These are phyloP conservation scores for Ecytonucleospora hepatopenaei DNA, from an alignment of 371 early-diverging fungal species.

Conservation along the genomic window DNA sequence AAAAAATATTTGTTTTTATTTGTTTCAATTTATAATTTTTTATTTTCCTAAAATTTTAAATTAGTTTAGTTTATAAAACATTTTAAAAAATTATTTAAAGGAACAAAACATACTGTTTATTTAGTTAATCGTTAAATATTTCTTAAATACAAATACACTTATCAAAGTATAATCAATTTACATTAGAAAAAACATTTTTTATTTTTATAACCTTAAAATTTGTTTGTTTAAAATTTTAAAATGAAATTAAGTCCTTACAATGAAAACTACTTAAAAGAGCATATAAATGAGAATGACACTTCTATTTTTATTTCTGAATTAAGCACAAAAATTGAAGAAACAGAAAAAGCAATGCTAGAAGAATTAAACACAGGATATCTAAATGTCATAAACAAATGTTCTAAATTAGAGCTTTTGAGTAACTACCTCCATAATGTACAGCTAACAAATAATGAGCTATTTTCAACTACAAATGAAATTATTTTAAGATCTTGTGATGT, in stretches of 20 bases:
- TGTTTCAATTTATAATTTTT: too few species aligned
- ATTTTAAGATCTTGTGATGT: slow-evolving; percentile 8
- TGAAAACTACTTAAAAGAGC: slow-evolving; percentile 5
- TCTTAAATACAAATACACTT: too few species aligned
- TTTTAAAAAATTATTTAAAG: too few species aligned
- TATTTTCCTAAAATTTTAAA: too few species aligned
- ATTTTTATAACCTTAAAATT: not conserved
- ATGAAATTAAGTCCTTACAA: slow-evolving; percentile 10
- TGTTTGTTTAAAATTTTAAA: not conserved
- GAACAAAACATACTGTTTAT: too few species aligned
- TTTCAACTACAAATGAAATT: not conserved
- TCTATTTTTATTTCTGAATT: not conserved
- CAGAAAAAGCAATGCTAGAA: slow-evolving; percentile 20
- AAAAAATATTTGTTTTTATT: too few species aligned
- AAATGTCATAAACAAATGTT: slow-evolving; percentile 34
- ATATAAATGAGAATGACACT: not conserved
- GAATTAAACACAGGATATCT: slow-evolving; percentile 29
- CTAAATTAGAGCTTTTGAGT: slow-evolving; percentile 17
- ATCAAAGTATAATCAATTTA: not conserved
- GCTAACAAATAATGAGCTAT: slow-evolving; percentile 4
- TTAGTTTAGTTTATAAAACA: too few species aligned
- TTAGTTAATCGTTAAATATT: too few species aligned
- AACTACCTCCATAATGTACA: slow-evolving; percentile 12
- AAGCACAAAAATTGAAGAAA: slow-evolving; percentile 22
- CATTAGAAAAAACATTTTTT: not conserved